These are phyloP conservation scores for Euphrasia arctica DNA, from an alignment of 305 asterid species.

Conservation along the genomic window DNA sequence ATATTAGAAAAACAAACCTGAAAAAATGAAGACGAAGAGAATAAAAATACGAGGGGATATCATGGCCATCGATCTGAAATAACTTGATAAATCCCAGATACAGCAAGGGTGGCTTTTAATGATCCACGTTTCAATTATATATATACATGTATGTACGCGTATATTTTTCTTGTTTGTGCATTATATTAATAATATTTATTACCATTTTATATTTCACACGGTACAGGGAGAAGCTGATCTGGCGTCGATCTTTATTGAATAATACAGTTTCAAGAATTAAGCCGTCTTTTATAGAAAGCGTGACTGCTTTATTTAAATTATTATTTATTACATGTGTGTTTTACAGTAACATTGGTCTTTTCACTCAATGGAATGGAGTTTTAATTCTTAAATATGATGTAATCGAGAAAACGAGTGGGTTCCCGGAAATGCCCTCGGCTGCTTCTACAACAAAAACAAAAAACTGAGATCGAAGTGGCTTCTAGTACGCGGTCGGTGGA, in stretches of 20 bases:
- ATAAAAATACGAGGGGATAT: conserved; percentile 27
- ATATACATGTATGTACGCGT: conserved; percentile 2
- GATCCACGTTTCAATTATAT: conserved; percentile 4
- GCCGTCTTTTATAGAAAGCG: neutral
- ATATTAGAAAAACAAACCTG: conserved; percentile 45
- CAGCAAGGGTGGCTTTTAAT: conserved; percentile 25
- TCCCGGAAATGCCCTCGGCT: too few species aligned
- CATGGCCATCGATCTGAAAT: conserved; percentile 52
- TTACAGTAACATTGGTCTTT: too few species aligned
- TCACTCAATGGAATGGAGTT: too few species aligned
- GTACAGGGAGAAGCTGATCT: conserved; percentile 16
- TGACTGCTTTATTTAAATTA: neutral
- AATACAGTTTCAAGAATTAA: neutral
- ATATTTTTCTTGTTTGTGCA: neutral
- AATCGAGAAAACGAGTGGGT: too few species aligned
- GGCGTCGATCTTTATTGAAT: conserved; percentile 11
- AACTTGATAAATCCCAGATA: conserved; percentile 47
- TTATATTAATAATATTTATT: neutral
- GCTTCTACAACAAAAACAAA: too few species aligned
- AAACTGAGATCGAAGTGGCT: too few species aligned
- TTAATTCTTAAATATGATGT: too few species aligned
- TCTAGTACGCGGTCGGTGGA: too few species aligned
- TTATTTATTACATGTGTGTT: too few species aligned
- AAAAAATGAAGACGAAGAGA: conserved; percentile 38
- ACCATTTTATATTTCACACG: conserved; percentile 8